Base-by-base conservation (phyloP, 2,329 filamentous ascomycete species). In the Botrytis fragariae region DNA sequence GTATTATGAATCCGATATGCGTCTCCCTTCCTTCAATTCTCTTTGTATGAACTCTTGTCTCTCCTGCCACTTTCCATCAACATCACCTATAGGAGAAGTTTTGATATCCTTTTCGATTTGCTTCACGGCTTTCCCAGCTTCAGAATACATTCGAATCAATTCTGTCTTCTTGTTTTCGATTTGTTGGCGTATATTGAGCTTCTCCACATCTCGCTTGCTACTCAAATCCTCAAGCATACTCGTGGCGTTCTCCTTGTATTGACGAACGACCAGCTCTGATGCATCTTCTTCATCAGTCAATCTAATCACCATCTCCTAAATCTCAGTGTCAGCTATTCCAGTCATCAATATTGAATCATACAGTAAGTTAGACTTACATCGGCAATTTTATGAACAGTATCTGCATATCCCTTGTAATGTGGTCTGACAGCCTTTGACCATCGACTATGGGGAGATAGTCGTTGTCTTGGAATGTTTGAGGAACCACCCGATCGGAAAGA, bases 341-440 rank as follows among this genome's bases (percentile, higher is more conserved):
- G 48, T 32, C 16, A n/a, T 72, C 12, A 3, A 63, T 10, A 22
- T 4, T 37, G 51, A 10, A 42, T 5, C 9, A 6, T 25, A 32
- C 22, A 29, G n/a, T 45, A 25, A 37, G 12, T 54, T 12, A 54
- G 76, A 78, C 48, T 78, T 76, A 80, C 80, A 75, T 79, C 76
- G n/a, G 76, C 79, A 73, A 81, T 76, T n/a, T 74, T 74, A 67
- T 80, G 77, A 20, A 80, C 67, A 6, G 76, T 76, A 44, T 80
- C 72, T 25, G 73, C 65, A 37, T 80, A 44, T n/a, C 74, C 75
- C 20, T 63, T 69, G 70, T 81, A 80, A 74, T 81, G 80, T n/a
- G 79, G 78, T 72, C 77, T 74, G 25, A 80, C 54, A 39, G 77
- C 78, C 32, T 76, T 63, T 72, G 78, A 79, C 78, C 79, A 81